These are phyloP conservation scores for Aspergillus baeticus DNA, from an alignment of 495 filamentous ascomycete genomes.

Conservation along the genomic window DNA sequence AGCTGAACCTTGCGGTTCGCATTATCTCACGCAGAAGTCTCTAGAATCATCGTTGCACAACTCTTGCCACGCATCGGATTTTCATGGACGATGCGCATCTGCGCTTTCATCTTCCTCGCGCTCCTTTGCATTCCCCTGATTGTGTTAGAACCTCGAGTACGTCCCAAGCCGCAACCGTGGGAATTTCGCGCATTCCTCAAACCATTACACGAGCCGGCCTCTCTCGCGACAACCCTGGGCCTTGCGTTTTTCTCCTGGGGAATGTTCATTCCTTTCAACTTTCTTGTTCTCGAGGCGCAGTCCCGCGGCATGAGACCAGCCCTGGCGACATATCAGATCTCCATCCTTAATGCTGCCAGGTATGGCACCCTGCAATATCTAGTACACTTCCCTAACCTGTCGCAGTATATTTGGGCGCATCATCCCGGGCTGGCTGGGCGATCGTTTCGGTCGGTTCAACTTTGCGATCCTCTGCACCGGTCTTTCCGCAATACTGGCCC, in stretches of 20 bases:
- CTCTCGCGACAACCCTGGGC: conserved; percentile 46
- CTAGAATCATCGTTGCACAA: conserved; percentile 42
- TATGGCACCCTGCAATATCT: too few species aligned
- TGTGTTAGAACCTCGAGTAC: conserved; percentile 63
- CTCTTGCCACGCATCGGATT: conserved; percentile 66
- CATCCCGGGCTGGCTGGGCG: conserved; percentile 61
- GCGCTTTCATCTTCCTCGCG: conserved; percentile 66
- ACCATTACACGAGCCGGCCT: conserved; percentile 60
- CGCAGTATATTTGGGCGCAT: conserved; percentile 62
- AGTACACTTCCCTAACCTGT: conserved; percentile 1
- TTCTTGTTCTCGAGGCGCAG: conserved; percentile 59
- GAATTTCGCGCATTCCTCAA: conserved; percentile 52
- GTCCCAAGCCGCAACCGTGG: conserved; percentile 54
- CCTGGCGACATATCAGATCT: conserved; percentile 58
- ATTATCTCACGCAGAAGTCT: too few species aligned
- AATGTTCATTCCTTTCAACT: conserved; percentile 74
- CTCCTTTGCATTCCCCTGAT: conserved; percentile 62
- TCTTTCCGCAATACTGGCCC: too few species aligned
- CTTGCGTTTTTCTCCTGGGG: conserved; percentile 68
- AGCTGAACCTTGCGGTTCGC: too few species aligned
- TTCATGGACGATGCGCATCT: conserved; percentile 68
- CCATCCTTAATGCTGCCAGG: too few species aligned
- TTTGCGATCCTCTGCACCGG: conserved; percentile 53
- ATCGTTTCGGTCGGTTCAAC: conserved; percentile 67
- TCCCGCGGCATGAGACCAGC: conserved; percentile 56